A percentile compares a stretch with the other conserved stretches of the same genome.
phyloP scores from a whole-genome alignment of 768 basidiomycete genomes.

The Boletus sp. region DNA sequence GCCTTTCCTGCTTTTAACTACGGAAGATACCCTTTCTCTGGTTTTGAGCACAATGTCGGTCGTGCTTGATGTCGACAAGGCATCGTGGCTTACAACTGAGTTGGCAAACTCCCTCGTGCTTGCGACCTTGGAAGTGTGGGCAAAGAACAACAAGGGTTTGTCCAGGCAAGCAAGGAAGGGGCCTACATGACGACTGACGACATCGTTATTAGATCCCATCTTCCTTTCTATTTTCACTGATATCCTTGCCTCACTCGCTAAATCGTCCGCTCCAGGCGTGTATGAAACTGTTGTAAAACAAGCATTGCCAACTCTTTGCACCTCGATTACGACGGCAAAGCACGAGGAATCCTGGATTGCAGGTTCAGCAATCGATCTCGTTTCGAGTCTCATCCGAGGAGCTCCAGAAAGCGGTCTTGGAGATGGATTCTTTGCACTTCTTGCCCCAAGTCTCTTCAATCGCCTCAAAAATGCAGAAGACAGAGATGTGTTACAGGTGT shows the following conservation, averaged over 20 bases:
- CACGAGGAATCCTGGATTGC: slow-evolving; percentile 71
- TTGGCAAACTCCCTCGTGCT: slow-evolving; percentile 63
- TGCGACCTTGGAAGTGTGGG: slow-evolving; percentile 78
- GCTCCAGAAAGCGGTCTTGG: slow-evolving; percentile 64
- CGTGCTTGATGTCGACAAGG: slow-evolving; percentile 68
- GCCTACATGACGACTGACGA: not conserved
- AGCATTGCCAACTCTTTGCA: slow-evolving; percentile 69
- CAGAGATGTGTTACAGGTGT: slow-evolving; percentile 77
- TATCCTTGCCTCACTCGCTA: slow-evolving; percentile 67
- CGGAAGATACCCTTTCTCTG: slow-evolving; percentile 86
- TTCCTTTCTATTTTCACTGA: slow-evolving; percentile 83
- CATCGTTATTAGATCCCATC: slow-evolving; percentile 66
- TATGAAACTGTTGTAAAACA: slow-evolving; percentile 71
- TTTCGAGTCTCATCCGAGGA: slow-evolving; percentile 68
- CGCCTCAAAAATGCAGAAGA: slow-evolving; percentile 73
- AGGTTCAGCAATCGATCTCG: slow-evolving; percentile 77
- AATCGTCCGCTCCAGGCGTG: slow-evolving; percentile 53
- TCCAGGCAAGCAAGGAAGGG: not conserved
- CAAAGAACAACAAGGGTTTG: slow-evolving; percentile 79
- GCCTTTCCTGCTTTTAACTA: slow-evolving; percentile 74
- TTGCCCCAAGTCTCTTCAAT: slow-evolving; percentile 74
- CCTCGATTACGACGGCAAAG: slow-evolving; percentile 56
- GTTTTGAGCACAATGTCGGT: slow-evolving; percentile 84
- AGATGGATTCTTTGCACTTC: slow-evolving; percentile 70
- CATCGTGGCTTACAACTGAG: slow-evolving; percentile 67